A percentile compares a stretch with the other conserved stretches of the same genome.
These are phyloP conservation scores for Vanrija pseudolonga DNA, from an alignment of 1,284 basidiomycete genomes.

Conservation along the genomic window DNA sequence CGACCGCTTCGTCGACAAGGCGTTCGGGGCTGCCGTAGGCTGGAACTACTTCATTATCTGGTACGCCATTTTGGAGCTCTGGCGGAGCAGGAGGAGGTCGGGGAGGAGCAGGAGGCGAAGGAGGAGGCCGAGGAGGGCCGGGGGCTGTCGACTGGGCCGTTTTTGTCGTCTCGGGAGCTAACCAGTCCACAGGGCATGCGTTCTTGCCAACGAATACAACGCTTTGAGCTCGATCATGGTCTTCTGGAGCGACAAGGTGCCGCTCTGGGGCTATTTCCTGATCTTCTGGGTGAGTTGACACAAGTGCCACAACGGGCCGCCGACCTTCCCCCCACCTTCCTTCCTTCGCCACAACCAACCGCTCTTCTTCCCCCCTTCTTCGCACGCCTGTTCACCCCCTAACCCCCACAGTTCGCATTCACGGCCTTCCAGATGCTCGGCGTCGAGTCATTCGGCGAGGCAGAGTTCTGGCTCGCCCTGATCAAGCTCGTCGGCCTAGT, in stretches of 20 bases:
- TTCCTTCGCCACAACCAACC: too few species aligned
- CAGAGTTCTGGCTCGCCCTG: slow-evolving; percentile 23
- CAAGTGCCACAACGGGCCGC: not conserved
- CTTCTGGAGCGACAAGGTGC: slow-evolving; percentile 17
- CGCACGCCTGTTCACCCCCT: slow-evolving; percentile 10
- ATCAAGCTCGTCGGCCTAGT: slow-evolving; percentile 24
- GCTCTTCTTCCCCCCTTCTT: too few species aligned
- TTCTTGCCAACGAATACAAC: slow-evolving; percentile 35
- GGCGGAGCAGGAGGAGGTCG: too few species aligned
- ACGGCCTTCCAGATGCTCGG: slow-evolving; percentile 27
- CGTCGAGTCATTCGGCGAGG: slow-evolving; percentile 27
- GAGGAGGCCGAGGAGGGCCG: too few species aligned
- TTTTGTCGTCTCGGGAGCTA: too few species aligned
- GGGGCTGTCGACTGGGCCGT: too few species aligned
- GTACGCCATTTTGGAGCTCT: too few species aligned
- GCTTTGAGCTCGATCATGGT: slow-evolving; percentile 16
- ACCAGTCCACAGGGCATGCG: slow-evolving; percentile 8
- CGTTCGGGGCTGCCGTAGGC: slow-evolving; percentile 19
- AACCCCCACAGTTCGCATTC: slow-evolving; percentile 22
- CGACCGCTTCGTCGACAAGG: slow-evolving; percentile 25
- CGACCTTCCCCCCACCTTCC: slow-evolving; percentile 16
- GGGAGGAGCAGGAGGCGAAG: too few species aligned
- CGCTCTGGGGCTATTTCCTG: slow-evolving; percentile 22
- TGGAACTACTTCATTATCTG: slow-evolving; percentile 24
- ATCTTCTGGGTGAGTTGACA: slow-evolving; percentile 21